Percentiles rank a stretch among this genome's conserved stretches.
Conservation (phyloP, 306 rosid genomes). For the Cajanus cajan region DNA sequence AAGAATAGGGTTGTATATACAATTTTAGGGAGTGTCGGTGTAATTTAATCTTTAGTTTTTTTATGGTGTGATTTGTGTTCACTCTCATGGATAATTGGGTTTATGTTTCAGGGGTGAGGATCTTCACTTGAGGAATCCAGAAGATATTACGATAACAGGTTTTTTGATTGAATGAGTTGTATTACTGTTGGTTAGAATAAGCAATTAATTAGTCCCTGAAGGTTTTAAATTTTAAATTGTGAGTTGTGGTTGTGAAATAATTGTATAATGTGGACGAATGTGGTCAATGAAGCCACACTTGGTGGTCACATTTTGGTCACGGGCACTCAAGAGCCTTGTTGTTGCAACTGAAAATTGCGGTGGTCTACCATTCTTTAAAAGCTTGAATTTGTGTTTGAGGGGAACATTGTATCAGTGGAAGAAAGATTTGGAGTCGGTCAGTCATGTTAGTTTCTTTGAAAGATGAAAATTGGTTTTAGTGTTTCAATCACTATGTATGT, state of each 20-base stretch:
- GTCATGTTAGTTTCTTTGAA: neutral
- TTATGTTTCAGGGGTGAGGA: conserved; percentile 50
- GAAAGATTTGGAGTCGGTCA: neutral
- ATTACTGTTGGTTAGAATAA: neutral
- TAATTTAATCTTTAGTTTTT: neutral
- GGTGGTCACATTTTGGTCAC: neutral
- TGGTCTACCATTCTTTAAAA: neutral
- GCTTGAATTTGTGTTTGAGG: neutral
- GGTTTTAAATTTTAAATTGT: neutral
- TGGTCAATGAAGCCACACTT: neutral
- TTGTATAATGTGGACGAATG: neutral
- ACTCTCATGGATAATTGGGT: neutral
- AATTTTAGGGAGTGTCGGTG: too few relatives aligned
- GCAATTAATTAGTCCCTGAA: neutral
- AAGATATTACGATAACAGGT: conserved; percentile 81
- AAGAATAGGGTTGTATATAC: too few relatives aligned
- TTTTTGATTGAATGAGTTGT: neutral
- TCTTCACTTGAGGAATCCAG: conserved; percentile 50
- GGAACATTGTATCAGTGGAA: neutral
- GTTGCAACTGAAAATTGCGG: neutral
- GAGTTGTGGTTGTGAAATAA: neutral
- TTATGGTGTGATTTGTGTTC: neutral
- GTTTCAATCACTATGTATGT: neutral
- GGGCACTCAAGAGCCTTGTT: neutral
- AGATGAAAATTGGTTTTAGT: neutral